These are phyloP conservation scores for Mesembryanthemum crystallinum DNA, from an alignment of 148 eudicot genomes.

Conservation along the genomic window DNA sequence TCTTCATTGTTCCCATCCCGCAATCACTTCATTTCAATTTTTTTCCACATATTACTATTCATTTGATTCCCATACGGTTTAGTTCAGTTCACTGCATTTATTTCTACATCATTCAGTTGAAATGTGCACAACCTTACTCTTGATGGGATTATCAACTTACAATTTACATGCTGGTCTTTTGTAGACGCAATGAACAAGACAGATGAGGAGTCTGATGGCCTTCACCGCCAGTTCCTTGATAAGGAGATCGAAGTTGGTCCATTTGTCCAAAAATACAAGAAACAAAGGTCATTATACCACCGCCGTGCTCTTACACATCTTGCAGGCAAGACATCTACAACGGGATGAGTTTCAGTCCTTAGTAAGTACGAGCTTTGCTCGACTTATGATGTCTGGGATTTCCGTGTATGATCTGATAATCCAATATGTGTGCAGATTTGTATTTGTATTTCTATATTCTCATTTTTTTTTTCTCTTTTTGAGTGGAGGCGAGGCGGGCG, in stretches of 20 bases:
- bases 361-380: neutral
- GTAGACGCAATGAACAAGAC: conserved; percentile 72
- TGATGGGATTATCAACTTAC: neutral
- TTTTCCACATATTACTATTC: no score
- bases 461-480: neutral
- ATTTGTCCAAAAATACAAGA: conserved; percentile 82
- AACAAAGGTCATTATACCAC: conserved; percentile 60
- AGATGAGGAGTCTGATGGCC: conserved; percentile 83
- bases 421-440: neutral
- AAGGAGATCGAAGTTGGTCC: conserved; percentile 65
- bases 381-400: neutral
- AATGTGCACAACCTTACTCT: no score
- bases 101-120: no score
- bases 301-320: conserved; percentile 69
- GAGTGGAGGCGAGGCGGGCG: neutral
- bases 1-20: no score
- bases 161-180: conserved; percentile 20
- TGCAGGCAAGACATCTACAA: conserved; percentile 68
- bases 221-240: conserved; percentile 73
- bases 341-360: conserved; percentile 31
- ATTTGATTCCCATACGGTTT: no score
- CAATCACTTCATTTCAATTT: no score
- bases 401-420: neutral
- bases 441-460: conserved; percentile 2
- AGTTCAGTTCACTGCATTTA: no score